Percentiles rank a stretch among this genome's conserved stretches.
Conservation (phyloP, 169 alveolate species). For the Blepharisma undulans region DNA sequence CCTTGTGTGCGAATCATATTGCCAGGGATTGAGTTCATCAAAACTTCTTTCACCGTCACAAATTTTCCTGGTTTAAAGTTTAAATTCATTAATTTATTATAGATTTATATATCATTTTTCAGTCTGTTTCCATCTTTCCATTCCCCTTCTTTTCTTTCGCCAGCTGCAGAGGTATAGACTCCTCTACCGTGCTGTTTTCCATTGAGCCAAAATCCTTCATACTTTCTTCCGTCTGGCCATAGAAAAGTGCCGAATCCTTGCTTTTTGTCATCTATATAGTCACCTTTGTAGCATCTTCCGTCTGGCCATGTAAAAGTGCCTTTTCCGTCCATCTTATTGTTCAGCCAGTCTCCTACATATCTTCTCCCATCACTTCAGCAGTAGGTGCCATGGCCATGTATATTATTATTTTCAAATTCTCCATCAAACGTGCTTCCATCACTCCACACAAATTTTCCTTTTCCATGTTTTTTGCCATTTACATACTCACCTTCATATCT, state of each 20-base stretch:
- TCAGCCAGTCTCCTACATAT: constrained; percentile 68
- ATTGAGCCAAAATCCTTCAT: constrained; percentile 70
- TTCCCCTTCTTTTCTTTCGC: constrained; percentile 57
- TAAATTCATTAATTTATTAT: background rate
- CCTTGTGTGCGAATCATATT: background rate
- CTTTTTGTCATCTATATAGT: constrained; percentile 73
- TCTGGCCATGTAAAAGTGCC: constrained; percentile 77
- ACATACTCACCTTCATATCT: constrained; percentile 74
- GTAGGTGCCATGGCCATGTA: constrained; percentile 76
- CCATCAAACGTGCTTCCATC: constrained; percentile 68
- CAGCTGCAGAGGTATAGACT: constrained; percentile 45
- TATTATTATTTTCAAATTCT: constrained; percentile 64
- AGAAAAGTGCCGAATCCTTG: constrained; percentile 74
- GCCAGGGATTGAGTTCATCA: background rate
- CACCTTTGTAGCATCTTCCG: constrained; percentile 75
- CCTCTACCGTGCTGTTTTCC: constrained; percentile 81
- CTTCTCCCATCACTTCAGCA: constrained; percentile 72
- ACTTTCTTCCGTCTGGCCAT: constrained; percentile 77
- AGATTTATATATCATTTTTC: background rate
- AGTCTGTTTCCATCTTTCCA: constrained; percentile 80
- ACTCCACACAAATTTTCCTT: constrained; percentile 74
- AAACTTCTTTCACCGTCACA: background rate
- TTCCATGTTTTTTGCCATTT: constrained; percentile 77
- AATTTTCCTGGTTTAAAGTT: background rate
- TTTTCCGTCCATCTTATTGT: constrained; percentile 71